These are phyloP conservation scores for Chlorokybus atmophyticus DNA, from an alignment of 139 green algal species.

Conservation along the genomic window DNA sequence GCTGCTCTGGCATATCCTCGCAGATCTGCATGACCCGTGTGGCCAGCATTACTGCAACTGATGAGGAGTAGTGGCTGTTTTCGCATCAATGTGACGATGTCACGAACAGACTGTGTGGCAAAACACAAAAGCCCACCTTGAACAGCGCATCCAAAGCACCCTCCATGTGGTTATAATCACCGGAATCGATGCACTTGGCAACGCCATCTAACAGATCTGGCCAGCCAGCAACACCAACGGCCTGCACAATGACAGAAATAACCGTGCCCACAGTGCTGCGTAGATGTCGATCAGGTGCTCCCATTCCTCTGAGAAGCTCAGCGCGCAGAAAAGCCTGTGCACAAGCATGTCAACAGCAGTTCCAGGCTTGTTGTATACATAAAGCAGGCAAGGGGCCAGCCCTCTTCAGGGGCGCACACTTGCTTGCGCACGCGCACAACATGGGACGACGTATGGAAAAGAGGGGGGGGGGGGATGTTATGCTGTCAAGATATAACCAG, in stretches of 20 bases:
- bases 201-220: constrained; percentile 59
- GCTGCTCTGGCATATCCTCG: constrained; percentile 47
- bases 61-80: no score
- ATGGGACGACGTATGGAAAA: no score
- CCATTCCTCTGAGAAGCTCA: constrained; percentile 55
- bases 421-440: no score
- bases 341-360: no score
- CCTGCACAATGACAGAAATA: constrained; percentile 18
- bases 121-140: constrained; percentile 67
- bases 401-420: no score
- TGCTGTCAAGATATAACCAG: no score
- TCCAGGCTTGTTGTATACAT: no score
- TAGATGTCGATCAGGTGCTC: constrained; percentile 40
- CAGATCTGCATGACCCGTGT: constrained; percentile 37
- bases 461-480: no score
- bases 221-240: constrained; percentile 49
- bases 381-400: no score
- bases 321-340: constrained; percentile 69
- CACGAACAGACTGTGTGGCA: no score
- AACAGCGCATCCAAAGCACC: constrained; percentile 76
- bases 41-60: no score
- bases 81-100: no score
- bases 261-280: constrained; percentile 70
- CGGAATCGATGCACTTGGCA: constrained; percentile 33
- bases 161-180: constrained; percentile 46